Conservation (phyloP, 1,284 basidiomycete genomes). For the Moesziomyces aphidis region DNA sequence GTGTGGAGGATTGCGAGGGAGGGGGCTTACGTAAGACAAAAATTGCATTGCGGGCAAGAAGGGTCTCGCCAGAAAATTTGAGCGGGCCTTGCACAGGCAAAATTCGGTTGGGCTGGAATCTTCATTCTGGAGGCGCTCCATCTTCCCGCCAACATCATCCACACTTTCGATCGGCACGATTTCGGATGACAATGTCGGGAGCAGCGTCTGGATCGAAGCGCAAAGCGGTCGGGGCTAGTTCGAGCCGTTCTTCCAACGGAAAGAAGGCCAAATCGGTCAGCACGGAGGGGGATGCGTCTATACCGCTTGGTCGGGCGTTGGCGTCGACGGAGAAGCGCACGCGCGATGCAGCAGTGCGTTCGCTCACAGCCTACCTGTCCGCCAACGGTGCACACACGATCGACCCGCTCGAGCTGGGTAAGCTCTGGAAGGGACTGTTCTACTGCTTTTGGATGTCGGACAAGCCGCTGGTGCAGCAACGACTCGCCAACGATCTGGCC, state of each 20-base stretch:
- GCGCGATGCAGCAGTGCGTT: conserved; percentile 85
- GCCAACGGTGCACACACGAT: conserved; percentile 68
- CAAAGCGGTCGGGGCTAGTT: not conserved
- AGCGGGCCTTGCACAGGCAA: no score
- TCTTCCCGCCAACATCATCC: no score
- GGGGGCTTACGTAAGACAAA: no score
- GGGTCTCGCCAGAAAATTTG: no score
- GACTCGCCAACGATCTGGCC: conserved; percentile 85
- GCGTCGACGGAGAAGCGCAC: conserved; percentile 72
- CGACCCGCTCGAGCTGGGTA: conserved; percentile 81
- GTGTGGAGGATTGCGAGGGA: no score
- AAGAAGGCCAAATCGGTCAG: conserved; percentile 18
- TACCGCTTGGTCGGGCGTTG: conserved; percentile 59
- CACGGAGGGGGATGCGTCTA: conserved; percentile 8
- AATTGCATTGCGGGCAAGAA: no score
- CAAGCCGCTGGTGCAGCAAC: conserved; percentile 95
- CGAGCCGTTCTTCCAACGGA: not conserved
- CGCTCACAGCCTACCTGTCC: conserved; percentile 75
- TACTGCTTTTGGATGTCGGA: conserved; percentile 99
- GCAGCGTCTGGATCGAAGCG: conserved; percentile 17
- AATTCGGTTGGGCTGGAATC: no score
- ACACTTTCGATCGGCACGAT: no score
- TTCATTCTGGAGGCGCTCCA: no score
- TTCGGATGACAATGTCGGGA: not conserved
- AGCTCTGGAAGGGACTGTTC: conserved; percentile 97